Conservation (phyloP, 2,329 filamentous ascomycete genomes). For the Trichoderma breve region DNA sequence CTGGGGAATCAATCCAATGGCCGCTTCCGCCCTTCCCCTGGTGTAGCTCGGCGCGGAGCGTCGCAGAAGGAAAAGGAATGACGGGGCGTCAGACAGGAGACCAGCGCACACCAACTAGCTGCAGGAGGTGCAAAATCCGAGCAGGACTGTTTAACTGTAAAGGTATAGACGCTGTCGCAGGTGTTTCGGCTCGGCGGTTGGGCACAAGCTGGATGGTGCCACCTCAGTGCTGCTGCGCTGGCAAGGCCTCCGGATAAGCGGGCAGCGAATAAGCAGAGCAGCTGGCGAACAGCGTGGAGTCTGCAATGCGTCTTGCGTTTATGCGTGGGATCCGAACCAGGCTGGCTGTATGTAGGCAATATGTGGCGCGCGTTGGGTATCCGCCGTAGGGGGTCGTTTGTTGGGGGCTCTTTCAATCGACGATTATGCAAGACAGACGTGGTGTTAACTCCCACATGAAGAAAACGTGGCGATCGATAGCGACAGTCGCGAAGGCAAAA, state of each 20-base stretch:
- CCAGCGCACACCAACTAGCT: constrained; percentile 13
- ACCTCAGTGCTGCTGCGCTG: constrained; percentile 19
- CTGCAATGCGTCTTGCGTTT: constrained; percentile 13
- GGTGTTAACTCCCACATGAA: background rate
- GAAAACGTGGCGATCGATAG: constrained; percentile 8
- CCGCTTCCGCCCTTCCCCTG: constrained; percentile 5
- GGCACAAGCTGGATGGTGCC: constrained; percentile 16
- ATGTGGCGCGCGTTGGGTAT: constrained; percentile 17
- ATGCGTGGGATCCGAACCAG: constrained; percentile 14
- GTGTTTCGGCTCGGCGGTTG: constrained; percentile 17
- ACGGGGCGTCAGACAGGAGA: constrained; percentile 10
- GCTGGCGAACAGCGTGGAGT: constrained; percentile 15
- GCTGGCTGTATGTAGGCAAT: constrained; percentile 16
- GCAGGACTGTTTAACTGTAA: background rate
- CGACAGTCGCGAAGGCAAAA: constrained; percentile 1
- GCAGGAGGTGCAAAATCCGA: background rate
- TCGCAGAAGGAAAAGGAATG: constrained; percentile 11
- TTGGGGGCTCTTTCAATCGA: background rate
- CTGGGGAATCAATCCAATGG: constrained; percentile 17
- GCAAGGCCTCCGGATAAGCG: constrained; percentile 16
- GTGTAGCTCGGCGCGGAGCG: background rate
- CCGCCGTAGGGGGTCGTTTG: constrained; percentile 3
- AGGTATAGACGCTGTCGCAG: background rate
- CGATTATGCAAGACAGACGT: background rate
- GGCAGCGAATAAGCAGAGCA: constrained; percentile 14